Evolutionary conservation across 495 filamentous ascomycete genomes (phyloP), one percentile per base, ranked within the genome.

Genomic region (Antarctomyces pellizariae): DNA sequence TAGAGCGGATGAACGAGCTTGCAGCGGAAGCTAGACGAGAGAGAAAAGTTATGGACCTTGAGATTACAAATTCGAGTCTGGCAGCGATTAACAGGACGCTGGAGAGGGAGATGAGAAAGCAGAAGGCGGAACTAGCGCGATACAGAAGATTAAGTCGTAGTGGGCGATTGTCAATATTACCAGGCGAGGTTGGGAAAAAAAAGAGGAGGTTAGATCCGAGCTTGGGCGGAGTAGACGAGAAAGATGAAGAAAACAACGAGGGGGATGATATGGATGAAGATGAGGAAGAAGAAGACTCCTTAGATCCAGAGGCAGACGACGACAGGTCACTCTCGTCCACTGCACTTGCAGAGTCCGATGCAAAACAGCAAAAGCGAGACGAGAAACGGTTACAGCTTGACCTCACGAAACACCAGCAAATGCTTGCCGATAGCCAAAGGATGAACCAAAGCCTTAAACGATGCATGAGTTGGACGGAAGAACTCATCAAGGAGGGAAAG

Each of bases 71-170:
- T 37, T 84, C 79, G 2, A 91, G 80, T 13, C 63, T 99, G 5
- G 61, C 91, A 16, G 89, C 89, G n/a, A 93, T 99, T 49, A 99
- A 99, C 40, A 65, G 80, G 25, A 80, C 78, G 0, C 53, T 99
- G 1, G 86, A 99, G 47, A 62, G 76, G 6, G 77, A 93, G 39
- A 65, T 99, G 47, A 64, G 79, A 3, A 86, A 86, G 38, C 86
- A 95, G 41, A 78, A 75, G 12, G 64, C 76, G 5, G 84, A 99
- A 46, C 46, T 99, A 19, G 68, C 84, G 15, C 60, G 79, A 16
- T 93, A 66, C 41, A 67, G 77, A 14, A 69, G 86, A 7, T 54
- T 92, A 13, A 80, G 74, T 16, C 67, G 82, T 5, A 62, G 75
- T 0, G 77, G 80, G 2, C 60, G 69, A 2, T 50, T 90, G 7